Evolutionary conservation across 257 asterid genomes (phyloP), one percentile per base, ranked within the genome.

Genomic region (Gynochthodes officinalis): DNA sequence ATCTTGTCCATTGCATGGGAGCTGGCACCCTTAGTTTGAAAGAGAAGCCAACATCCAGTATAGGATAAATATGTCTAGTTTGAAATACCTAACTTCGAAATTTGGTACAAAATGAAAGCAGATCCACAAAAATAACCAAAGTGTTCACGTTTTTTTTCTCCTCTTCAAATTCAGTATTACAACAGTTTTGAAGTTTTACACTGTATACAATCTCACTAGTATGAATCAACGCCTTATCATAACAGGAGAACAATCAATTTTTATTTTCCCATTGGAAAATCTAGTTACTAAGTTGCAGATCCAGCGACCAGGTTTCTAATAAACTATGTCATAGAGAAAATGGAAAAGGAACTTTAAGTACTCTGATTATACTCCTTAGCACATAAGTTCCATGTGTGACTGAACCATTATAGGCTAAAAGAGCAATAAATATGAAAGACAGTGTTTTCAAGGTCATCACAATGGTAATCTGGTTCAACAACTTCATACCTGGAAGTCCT

Each of bases 401-500:
- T 25, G 19, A 18, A 40, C 23, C 14, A 40, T 23, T 12, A 43
- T 4, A n/a, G 8, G 21, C 48, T 33, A 21, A 60, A 61, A 72
- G 64, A 25, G 8, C 25, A 5, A 63, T 1, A 58, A 43, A 7
- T 10, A 57, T 1, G 0, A 46, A 25, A 13, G 23, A 44, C 30
- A 43, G 12, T 43, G 16, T 30, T 28, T 28, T 67, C 15, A 67
- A 27, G 42, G 53, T 23, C 27, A 42, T 13, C 5, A 75, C 30
- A 2, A 3, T 5, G 14, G 27, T 63, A 18, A 50, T 52, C 49
- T 21, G 15, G 55, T 39, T 50, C 40, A 28, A 64, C 25, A 62
- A 37, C 42, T 19, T 32, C 23, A 32, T 80, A 90, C 98, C 97
- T 86, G 96, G 67, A 93, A 89, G 63, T 89, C 96, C 72, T 76